A percentile compares a stretch with the other conserved stretches of the same genome.
Conservation (phyloP, 2,329 filamentous ascomycete genomes). For the Stagonosporopsis vannaccii region DNA sequence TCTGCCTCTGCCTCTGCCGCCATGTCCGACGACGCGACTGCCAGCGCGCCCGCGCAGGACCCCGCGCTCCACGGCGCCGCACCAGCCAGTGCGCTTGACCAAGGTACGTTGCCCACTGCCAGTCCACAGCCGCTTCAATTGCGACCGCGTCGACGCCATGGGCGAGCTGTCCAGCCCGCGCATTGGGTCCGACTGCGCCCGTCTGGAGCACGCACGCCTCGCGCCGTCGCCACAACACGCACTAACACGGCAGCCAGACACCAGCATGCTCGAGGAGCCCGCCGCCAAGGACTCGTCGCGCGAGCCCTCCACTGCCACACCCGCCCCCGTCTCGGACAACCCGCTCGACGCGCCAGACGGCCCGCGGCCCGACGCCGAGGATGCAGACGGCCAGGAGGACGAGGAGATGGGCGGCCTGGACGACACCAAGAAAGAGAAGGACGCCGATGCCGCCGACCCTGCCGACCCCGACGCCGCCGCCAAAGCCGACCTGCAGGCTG, state of each 20-base stretch:
- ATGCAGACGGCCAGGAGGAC: constrained; percentile 68
- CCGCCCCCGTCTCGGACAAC: constrained; percentile 66
- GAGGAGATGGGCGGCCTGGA: constrained; percentile 67
- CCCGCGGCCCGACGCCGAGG: constrained; percentile 65
- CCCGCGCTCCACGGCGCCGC: constrained; percentile 32
- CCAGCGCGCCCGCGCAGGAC: constrained; percentile 40
- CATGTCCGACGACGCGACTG: constrained; percentile 47
- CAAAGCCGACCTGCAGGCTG: constrained; percentile 82
- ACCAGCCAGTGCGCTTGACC: constrained; percentile 35
- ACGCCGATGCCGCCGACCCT: constrained; percentile 38
- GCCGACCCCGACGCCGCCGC: constrained; percentile 64
- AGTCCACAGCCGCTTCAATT: too few relatives aligned
- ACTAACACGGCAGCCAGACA: constrained; percentile 56
- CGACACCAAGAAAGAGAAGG: constrained; percentile 50
- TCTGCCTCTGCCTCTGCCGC: too few relatives aligned
- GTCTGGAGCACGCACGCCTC: neutral
- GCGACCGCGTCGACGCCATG: too few relatives aligned
- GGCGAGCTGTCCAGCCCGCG: neutral
- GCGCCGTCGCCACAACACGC: neutral
- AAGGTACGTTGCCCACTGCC: constrained; percentile 40
- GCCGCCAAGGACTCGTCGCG: constrained; percentile 53
- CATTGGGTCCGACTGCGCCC: neutral
- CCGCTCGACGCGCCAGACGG: constrained; percentile 73
- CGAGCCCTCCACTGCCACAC: constrained; percentile 66
- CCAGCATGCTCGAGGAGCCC: constrained; percentile 60